phyloP scores from a whole-genome alignment of 768 basidiomycete species.

The Termitomyces titanicus region DNA sequence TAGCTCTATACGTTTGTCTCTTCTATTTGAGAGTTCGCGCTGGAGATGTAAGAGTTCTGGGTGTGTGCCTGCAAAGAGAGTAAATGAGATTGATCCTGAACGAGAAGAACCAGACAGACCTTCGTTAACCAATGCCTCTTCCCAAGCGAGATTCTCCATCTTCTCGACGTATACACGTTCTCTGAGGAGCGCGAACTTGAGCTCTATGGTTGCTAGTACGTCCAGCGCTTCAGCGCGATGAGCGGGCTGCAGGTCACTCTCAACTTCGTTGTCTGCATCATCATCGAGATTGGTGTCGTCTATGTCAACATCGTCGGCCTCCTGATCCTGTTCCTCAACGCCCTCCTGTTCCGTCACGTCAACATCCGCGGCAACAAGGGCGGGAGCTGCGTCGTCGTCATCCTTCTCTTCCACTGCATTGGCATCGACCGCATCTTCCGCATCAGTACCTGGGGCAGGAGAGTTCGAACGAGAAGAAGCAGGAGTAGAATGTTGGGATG shows the following conservation, averaged over 20 bases:
- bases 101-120: conserved; percentile 44
- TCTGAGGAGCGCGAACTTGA: conserved; percentile 85
- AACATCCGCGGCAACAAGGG: conserved; percentile 15
- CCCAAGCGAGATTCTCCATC: conserved; percentile 87
- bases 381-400: neutral
- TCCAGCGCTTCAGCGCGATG: conserved; percentile 88
- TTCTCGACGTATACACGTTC: conserved; percentile 91
- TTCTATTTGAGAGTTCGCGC: conserved; percentile 69
- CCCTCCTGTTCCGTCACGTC: conserved; percentile 20
- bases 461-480: conserved; percentile 40
- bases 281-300: conserved; percentile 36
- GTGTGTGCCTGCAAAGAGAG: conserved; percentile 57
- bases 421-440: conserved; percentile 4
- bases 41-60: conserved; percentile 85
- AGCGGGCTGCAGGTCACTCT: conserved; percentile 73
- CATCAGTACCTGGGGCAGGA: conserved; percentile 23
- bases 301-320: conserved; percentile 28
- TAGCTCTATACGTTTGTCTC: conserved; percentile 78
- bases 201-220: conserved; percentile 83
- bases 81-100: conserved; percentile 4
- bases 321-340: conserved; percentile 25
- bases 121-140: conserved; percentile 75
- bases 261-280: conserved; percentile 45
- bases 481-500: conserved; percentile 29
- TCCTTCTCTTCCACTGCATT: conserved; percentile 14